Evolutionary conservation across 2,329 filamentous ascomycete species (phyloP).

Genomic region (Fusarium graminum): DNA sequence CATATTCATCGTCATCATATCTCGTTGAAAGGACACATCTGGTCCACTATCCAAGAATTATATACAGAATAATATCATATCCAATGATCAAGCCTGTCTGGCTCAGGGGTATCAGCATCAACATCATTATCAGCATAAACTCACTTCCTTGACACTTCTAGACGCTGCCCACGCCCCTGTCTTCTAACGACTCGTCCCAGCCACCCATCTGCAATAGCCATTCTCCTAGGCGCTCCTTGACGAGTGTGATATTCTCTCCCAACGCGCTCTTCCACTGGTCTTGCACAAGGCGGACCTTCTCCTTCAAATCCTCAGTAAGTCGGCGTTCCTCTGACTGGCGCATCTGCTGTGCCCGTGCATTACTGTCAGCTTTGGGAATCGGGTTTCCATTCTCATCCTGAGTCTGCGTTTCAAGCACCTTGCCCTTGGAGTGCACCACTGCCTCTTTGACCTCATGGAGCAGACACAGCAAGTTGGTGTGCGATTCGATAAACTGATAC

Average conservation of each 20-base stretch:
- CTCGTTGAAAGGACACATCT: constrained; percentile 29
- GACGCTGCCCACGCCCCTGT: constrained; percentile 64
- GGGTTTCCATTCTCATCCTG: constrained; percentile 55
- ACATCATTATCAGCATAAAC: constrained; percentile 47
- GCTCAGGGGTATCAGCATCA: constrained; percentile 51
- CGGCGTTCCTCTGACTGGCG: constrained; percentile 75
- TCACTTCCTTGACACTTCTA: constrained; percentile 46
- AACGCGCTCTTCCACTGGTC: constrained; percentile 90
- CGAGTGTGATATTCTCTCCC: constrained; percentile 78
- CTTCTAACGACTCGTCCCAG: constrained; percentile 84
- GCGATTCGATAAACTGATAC: constrained; percentile 96
- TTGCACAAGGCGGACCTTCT: constrained; percentile 91
- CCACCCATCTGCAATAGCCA: constrained; percentile 84
- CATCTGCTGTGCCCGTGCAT: constrained; percentile 65
- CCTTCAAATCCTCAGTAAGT: constrained; percentile 89
- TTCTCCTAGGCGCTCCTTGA: constrained; percentile 79
- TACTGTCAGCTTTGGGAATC: constrained; percentile 52
- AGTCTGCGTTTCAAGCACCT: constrained; percentile 75
- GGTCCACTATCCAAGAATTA: constrained; percentile 29
- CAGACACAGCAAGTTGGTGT: constrained; percentile 90
- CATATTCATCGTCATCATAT: constrained; percentile 36
- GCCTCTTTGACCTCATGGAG: constrained; percentile 90
- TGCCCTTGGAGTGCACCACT: constrained; percentile 76
- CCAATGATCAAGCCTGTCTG: constrained; percentile 33
- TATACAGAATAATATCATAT: constrained; percentile 42